A percentile compares a stretch with the other conserved stretches of the same genome.
Evolutionary conservation across 139 green algal species (phyloP).

Genomic region (Ettlia oleoabundans): DNA sequence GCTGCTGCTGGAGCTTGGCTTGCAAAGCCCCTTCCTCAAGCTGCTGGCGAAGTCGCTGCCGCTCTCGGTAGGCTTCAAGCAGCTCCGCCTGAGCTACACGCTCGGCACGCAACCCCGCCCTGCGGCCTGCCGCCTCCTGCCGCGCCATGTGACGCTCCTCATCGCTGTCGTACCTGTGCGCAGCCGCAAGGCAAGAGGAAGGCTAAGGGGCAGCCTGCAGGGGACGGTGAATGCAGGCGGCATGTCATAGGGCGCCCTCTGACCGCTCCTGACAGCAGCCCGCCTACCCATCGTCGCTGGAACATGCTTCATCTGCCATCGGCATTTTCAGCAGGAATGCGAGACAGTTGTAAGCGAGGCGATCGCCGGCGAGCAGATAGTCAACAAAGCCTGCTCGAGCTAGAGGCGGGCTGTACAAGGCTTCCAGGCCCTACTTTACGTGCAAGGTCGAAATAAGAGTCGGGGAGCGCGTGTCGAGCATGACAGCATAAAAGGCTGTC

Average conservation of each 20-base stretch:
- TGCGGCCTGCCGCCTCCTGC: not conserved
- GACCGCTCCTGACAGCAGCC: no score
- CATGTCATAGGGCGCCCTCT: not conserved
- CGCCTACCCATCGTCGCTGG: no score
- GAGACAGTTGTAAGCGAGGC: no score
- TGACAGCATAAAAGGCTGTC: no score
- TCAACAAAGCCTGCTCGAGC: no score
- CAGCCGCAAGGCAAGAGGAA: not conserved
- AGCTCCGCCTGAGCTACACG: not conserved
- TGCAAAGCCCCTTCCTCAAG: slow-evolving; percentile 4
- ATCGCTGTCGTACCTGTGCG: slow-evolving; percentile 50
- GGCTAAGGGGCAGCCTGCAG: not conserved
- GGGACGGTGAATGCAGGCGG: not conserved
- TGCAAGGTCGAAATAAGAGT: no score
- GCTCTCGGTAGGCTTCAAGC: not conserved
- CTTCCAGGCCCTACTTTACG: no score
- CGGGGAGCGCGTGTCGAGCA: no score
- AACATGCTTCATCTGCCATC: no score
- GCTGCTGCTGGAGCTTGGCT: slow-evolving; percentile 16
- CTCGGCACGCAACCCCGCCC: not conserved
- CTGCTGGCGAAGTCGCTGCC: not conserved
- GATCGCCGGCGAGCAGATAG: no score
- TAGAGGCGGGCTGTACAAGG: no score
- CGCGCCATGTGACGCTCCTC: slow-evolving; percentile 36
- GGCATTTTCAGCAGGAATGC: no score